Percentiles rank a stretch among this genome's conserved stretches.
phyloP scores from a whole-genome alignment of 495 filamentous ascomycete species.

The Lasiosphaeris hirsuta region DNA sequence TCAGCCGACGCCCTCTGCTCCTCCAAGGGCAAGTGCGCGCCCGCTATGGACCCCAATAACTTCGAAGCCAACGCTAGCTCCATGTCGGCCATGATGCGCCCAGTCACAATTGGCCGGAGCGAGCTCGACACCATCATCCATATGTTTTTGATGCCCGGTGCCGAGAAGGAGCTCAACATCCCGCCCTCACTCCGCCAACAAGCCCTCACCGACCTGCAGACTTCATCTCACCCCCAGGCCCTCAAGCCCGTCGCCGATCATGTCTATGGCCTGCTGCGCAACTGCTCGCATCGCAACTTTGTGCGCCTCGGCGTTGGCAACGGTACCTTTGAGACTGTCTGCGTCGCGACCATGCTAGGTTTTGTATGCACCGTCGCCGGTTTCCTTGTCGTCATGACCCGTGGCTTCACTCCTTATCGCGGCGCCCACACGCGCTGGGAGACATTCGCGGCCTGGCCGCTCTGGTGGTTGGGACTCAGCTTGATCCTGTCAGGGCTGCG shows the following conservation, averaged over 20 bases:
- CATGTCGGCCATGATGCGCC: slow-evolving; percentile 6
- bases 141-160: slow-evolving; percentile 35
- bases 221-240: slow-evolving; percentile 25
- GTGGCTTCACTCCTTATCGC: slow-evolving; percentile 31
- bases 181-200: slow-evolving; percentile 31
- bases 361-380: slow-evolving; percentile 30
- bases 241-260: slow-evolving; percentile 40
- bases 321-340: slow-evolving; percentile 43
- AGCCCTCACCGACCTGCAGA: slow-evolving; percentile 27
- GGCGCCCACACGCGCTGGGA: slow-evolving; percentile 35
- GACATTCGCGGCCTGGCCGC: slow-evolving; percentile 36
- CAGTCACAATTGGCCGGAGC: slow-evolving; percentile 15
- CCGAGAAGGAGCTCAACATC: slow-evolving; percentile 42
- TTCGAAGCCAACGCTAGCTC: slow-evolving; percentile 1
- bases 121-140: slow-evolving; percentile 37
- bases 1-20: slow-evolving; percentile 28
- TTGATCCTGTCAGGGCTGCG: slow-evolving; percentile 35
- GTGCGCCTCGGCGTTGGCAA: slow-evolving; percentile 45
- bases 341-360: slow-evolving; percentile 38
- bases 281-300: slow-evolving; percentile 51
- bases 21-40: slow-evolving; percentile 16
- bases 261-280: slow-evolving; percentile 43
- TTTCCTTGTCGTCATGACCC: slow-evolving; percentile 32
- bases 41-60: slow-evolving; percentile 6
- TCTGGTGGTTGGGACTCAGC: slow-evolving; percentile 39